Evolutionary conservation across 2,329 filamentous ascomycete species (phyloP).

Genomic region (Microdochium nivale): DNA sequence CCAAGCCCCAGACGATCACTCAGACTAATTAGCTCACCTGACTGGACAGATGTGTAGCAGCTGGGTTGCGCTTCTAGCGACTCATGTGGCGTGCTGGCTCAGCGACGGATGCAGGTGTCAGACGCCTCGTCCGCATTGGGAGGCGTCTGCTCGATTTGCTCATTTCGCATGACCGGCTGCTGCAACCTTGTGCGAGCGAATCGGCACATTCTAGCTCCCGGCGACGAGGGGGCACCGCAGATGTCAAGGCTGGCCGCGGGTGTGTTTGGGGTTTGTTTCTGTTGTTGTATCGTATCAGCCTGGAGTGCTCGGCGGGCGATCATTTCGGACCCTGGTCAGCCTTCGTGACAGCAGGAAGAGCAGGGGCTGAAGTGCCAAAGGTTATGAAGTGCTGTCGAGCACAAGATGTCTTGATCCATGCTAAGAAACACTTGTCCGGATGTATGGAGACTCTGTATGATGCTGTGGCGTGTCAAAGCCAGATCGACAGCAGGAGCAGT

Average conservation of each 20-base stretch:
- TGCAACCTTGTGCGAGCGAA: no score
- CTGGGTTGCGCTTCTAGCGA: background rate
- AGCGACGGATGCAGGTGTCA: background rate
- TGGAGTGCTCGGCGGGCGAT: background rate
- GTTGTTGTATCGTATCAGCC: background rate
- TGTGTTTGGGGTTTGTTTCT: background rate
- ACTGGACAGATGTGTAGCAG: background rate
- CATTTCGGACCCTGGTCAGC: background rate
- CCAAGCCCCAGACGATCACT: background rate
- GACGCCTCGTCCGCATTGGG: background rate
- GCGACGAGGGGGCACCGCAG: background rate
- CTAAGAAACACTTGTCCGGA: no score
- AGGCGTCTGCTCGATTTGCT: background rate
- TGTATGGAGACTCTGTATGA: no score
- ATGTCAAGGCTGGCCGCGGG: background rate
- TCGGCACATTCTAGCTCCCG: background rate
- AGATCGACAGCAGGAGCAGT: no score
- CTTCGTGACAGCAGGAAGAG: background rate
- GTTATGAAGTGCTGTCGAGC: no score
- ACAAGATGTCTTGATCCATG: no score
- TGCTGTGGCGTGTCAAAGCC: no score
- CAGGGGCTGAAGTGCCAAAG: background rate
- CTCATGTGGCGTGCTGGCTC: background rate
- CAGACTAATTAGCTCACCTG: background rate
- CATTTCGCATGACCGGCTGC: background rate